These are phyloP conservation scores for Bruguiera sexangula DNA, from an alignment of 345 rosid genomes.

Conservation along the genomic window DNA sequence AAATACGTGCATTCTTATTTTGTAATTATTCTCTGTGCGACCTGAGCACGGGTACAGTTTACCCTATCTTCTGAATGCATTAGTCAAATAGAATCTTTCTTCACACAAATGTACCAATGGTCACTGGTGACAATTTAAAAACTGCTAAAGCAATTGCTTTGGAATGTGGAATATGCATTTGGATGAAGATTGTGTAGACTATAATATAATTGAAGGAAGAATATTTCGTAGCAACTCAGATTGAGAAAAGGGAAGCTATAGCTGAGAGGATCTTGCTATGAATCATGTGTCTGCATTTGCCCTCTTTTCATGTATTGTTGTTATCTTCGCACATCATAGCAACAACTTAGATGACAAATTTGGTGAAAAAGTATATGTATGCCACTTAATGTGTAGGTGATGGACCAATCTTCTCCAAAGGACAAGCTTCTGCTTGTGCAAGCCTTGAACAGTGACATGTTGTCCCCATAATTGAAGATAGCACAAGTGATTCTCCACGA, in stretches of 20 bases:
- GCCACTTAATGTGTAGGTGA: slow-evolving; percentile 17
- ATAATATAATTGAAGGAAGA: slow-evolving; percentile 33
- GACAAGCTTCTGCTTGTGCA: slow-evolving; percentile 35
- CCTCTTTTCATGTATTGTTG: not conserved
- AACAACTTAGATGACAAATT: not conserved
- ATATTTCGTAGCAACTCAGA: slow-evolving; percentile 19
- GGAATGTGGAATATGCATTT: slow-evolving; percentile 31
- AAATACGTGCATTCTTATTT: not conserved
- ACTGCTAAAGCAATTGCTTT: slow-evolving; percentile 39
- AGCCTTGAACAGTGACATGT: slow-evolving; percentile 35
- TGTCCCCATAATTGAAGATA: slow-evolving; percentile 58
- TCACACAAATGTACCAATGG: slow-evolving; percentile 26
- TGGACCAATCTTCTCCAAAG: slow-evolving; percentile 38
- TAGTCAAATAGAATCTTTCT: not conserved
- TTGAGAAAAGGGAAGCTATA: slow-evolving; percentile 16
- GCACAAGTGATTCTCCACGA: slow-evolving; percentile 57
- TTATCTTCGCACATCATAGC: not conserved
- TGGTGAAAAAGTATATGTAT: not conserved
- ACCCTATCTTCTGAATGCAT: not conserved
- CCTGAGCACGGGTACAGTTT: not conserved
- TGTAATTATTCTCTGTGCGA: not conserved
- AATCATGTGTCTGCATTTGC: not conserved
- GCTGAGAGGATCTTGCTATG: slow-evolving; percentile 23
- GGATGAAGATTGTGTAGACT: slow-evolving; percentile 26
- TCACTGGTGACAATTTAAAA: slow-evolving; percentile 32